A percentile compares a stretch with the other conserved stretches of the same genome.
Evolutionary conservation across 73 alveolate genomes (phyloP).

Genomic region (Blepharisma japonicum): DNA sequence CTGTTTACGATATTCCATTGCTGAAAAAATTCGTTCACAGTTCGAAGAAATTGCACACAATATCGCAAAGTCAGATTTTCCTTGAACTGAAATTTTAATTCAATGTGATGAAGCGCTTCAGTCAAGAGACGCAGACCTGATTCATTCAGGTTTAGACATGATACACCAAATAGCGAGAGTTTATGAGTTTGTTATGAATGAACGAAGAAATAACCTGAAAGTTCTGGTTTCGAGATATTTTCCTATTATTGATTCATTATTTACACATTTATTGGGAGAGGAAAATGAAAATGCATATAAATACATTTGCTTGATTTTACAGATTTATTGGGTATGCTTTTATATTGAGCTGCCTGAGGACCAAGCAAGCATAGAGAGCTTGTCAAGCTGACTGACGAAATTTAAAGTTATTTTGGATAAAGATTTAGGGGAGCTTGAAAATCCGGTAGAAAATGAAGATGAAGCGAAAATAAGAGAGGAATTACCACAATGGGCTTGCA

Average conservation of each 20-base stretch:
- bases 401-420: slow-evolving; percentile 34
- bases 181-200: slow-evolving; percentile 59
- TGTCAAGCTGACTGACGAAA: slow-evolving; percentile 42
- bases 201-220: slow-evolving; percentile 47
- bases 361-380: slow-evolving; percentile 28
- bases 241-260: slow-evolving; percentile 36
- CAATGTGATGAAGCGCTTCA: neutral
- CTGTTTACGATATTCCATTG: slow-evolving; percentile 3
- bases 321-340: slow-evolving; percentile 53
- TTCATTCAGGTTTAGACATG: neutral
- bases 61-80: neutral
- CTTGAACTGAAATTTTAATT: neutral
- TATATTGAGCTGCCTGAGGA: slow-evolving; percentile 44
- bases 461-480: slow-evolving; percentile 43
- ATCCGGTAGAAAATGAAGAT: slow-evolving; percentile 26
- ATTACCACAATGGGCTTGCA: slow-evolving; percentile 46
- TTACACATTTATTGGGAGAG: slow-evolving; percentile 17
- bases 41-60: slow-evolving; percentile 16
- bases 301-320: slow-evolving; percentile 32
- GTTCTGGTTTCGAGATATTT: slow-evolving; percentile 37
- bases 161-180: slow-evolving; percentile 11
- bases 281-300: slow-evolving; percentile 33
- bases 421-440: slow-evolving; percentile 32
- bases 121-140: neutral
- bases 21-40: slow-evolving; percentile 14